phyloP scores from a whole-genome alignment of 176 grass and related monocot genomes.

The Miscanthus lutarioriparius region DNA sequence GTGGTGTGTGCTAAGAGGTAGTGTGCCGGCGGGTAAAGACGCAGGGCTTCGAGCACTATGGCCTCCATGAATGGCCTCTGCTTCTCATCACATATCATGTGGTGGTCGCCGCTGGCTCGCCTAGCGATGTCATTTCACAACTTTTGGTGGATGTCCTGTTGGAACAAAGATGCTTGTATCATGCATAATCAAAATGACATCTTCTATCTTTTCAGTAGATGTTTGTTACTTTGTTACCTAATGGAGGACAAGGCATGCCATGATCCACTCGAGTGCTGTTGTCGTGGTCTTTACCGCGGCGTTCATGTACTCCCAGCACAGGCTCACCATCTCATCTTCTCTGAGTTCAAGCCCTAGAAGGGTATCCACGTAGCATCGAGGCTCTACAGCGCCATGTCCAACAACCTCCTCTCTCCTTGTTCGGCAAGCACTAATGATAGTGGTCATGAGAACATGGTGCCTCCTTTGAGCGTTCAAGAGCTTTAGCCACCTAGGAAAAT shows the following conservation, averaged over 20 bases:
- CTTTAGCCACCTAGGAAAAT: conserved; percentile 16
- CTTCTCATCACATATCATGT: neutral
- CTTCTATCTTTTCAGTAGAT: neutral
- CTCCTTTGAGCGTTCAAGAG: neutral
- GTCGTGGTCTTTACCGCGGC: conserved; percentile 33
- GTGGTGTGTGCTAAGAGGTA: conserved; percentile 32
- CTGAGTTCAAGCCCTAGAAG: conserved; percentile 9
- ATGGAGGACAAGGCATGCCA: conserved; percentile 42
- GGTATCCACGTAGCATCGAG: conserved; percentile 37
- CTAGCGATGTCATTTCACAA: neutral
- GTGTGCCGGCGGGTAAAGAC: conserved; percentile 39
- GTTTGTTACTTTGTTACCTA: neutral
- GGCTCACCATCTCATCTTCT: conserved; percentile 37
- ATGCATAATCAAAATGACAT: neutral
- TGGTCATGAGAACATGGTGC: neutral
- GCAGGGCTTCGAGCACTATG: conserved; percentile 31
- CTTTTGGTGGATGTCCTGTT: conserved; percentile 21
- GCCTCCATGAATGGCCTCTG: conserved; percentile 21
- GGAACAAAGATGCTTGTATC: neutral
- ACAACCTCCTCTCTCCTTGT: neutral
- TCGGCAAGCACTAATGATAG: neutral
- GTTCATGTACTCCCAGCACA: conserved; percentile 56
- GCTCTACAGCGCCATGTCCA: neutral
- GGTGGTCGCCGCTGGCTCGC: neutral
- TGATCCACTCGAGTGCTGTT: conserved; percentile 33